phyloP scores from a whole-genome alignment of 139 green algal species.

The Haematococcus lacustris region DNA sequence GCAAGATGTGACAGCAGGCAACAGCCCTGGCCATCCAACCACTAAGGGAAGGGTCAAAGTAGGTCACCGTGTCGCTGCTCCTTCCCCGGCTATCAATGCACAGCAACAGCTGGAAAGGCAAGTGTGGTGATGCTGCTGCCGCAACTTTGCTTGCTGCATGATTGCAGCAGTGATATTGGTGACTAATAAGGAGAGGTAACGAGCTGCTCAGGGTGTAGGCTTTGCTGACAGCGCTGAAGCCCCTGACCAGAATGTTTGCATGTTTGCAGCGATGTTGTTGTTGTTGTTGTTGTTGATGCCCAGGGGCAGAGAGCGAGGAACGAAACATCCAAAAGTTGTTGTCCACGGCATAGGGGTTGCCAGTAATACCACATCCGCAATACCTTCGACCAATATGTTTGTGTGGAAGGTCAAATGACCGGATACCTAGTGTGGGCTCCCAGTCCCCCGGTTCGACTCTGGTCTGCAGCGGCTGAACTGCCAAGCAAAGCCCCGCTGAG shows the following conservation, averaged over 20 bases:
- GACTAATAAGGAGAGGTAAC: neutral
- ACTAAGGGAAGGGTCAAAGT: neutral
- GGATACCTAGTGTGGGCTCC: neutral
- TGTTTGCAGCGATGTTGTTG: too few species aligned
- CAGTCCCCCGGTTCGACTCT: neutral
- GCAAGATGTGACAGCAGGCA: neutral
- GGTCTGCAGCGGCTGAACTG: neutral
- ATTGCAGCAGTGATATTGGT: neutral
- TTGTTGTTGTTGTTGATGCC: too few species aligned
- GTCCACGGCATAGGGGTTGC: too few species aligned
- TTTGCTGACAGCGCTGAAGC: too few species aligned
- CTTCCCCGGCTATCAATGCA: neutral
- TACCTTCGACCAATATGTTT: neutral
- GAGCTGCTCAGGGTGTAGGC: too few species aligned
- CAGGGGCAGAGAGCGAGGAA: neutral
- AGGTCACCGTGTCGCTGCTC: neutral
- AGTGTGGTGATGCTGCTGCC: neutral
- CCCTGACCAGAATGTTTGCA: too few species aligned
- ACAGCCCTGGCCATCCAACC: neutral
- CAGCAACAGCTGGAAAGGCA: neutral
- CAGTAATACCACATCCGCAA: too few species aligned
- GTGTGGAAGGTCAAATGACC: neutral
- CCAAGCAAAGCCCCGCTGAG: neutral
- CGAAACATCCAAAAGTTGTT: neutral
- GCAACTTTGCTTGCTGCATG: neutral